Evolutionary conservation across 495 filamentous ascomycete genomes (phyloP).

Genomic region (Xylaria scruposa): DNA sequence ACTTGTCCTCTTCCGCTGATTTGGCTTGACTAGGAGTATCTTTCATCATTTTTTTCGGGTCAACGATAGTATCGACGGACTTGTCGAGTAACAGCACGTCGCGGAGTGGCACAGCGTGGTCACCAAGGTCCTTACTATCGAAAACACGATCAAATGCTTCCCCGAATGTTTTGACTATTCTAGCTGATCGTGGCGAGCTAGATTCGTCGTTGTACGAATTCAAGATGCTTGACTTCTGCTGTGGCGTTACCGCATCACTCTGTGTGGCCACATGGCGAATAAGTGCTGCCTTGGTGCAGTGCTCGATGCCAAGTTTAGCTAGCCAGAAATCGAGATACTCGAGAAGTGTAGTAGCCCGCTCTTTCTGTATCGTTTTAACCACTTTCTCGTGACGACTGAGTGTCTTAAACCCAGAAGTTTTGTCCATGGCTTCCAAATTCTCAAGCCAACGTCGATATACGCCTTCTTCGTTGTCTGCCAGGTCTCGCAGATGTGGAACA

Average conservation of each 20-base stretch:
- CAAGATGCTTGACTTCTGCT: constrained; percentile 50
- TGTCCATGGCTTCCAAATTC: constrained; percentile 57
- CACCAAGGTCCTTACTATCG: constrained; percentile 34
- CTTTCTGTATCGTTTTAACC: constrained; percentile 48
- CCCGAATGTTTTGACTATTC: constrained; percentile 47
- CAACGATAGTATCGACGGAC: constrained; percentile 49
- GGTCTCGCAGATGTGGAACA: constrained; percentile 54
- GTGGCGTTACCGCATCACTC: constrained; percentile 51
- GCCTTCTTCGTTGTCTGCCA: constrained; percentile 52
- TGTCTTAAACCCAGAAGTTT: constrained; percentile 54
- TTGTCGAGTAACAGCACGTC: constrained; percentile 54
- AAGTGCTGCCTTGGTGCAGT: constrained; percentile 51
- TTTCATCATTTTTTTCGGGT: constrained; percentile 53
- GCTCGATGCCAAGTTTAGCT: constrained; percentile 46
- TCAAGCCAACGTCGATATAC: constrained; percentile 54
- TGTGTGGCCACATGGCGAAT: constrained; percentile 53
- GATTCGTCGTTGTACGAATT: constrained; percentile 45
- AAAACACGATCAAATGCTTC: constrained; percentile 56
- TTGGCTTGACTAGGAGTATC: constrained; percentile 47
- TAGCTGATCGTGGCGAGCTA: constrained; percentile 43
- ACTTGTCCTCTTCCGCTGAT: constrained; percentile 33
- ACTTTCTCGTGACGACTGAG: constrained; percentile 48
- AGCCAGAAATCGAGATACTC: constrained; percentile 56
- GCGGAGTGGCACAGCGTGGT: constrained; percentile 45
- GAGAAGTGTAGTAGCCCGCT: constrained; percentile 50